Base-by-base conservation (phyloP, 306 rosid species). In the Styphnolobium japonicum region DNA sequence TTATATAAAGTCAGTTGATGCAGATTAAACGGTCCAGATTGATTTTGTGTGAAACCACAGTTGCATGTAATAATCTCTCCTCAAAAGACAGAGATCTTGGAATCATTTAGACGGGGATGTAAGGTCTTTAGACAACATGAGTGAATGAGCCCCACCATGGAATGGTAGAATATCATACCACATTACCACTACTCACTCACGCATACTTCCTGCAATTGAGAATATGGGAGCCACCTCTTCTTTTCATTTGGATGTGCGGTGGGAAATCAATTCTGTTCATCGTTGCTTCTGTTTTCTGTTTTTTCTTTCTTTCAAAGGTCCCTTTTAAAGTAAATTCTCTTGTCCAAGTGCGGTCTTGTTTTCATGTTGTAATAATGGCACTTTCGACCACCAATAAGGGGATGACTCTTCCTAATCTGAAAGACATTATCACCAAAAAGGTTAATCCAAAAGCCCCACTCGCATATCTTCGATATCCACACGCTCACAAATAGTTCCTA, bases 81-180 rank as follows among this genome's bases (percentile, higher is more conserved):
- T 67, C 68, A 74, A 84, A 82, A 76, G 88, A 89, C 84, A 84
- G 3, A 81, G 85, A 87, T 87, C 19, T 67, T 64, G 78, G 40
- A 57, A 83, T 85, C 83, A 83, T 81, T 45, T 79, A 34, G 86
- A 91, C 19, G 46, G 78, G 51, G 86, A 83, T 78, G 25, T 61
- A 22, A 66, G 67, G 22, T 73, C 67, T 42, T 76, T 71, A 64
- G 48, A 34, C 68, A 45, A 76, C 19, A 79, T 16, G 14, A 74
- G 81, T 36, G 12, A 56, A 51, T 36, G 57, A 67, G 77, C 53
- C 81, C 68, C 71, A 48, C 76, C 48, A 23, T 0, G 27, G 22
- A 53, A 55, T 69, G 60, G 73, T 76, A 61, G 27, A 78, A 74
- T 58, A 69, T 62, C 27, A 69, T 15, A 64, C 29, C 67, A 56